Base-by-base conservation (phyloP, 1,284 basidiomycete genomes). In the Pascua sp. region DNA sequence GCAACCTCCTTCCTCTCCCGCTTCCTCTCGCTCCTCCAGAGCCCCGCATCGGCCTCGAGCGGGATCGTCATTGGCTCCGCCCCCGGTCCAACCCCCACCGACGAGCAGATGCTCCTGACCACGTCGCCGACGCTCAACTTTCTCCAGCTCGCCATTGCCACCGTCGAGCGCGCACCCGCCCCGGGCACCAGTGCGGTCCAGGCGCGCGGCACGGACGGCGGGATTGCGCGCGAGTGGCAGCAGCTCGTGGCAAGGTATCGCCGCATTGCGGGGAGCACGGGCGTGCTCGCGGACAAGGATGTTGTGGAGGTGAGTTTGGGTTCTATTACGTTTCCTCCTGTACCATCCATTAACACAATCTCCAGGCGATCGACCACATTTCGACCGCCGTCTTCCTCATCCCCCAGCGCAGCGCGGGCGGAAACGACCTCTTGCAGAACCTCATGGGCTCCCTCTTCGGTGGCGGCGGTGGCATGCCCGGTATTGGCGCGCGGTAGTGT, bases 361-460 rank as follows among this genome's bases (percentile, higher is more conserved):
- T 73, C 51, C 73, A 81, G 70, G 81, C 87, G 51, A 80, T 91
- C 46, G 83, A 82, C 11, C 82, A 83, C 17, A 78, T 94, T 55
- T 77, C 77, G 10, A 68, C 71, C 13, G 70, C 78, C 32, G 92
- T 90, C 74, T 93, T 93, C 77, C 85, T 86, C 11, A 85, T 93
- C 52, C 85, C 88, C 9, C 85, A 84, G 39, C 86, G 89, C 24
- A 81, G 86, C 43, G 24, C 24, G 24, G 79, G 78, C 17, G 85
- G 86, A 60, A 84, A 81, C n/a, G 91, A 91, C 70, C 86, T 90
- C 12, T 77, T 93, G 42, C 88, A 86, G 50, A 89, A 89, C 50
- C 86, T 94, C 81, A 79, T 93, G 73, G 89, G 89, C 8, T 86
- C 85, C 2, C 80, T 94, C 70, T 87, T 93, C 52, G 85, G 86